Evolutionary conservation across 768 basidiomycete species (phyloP).

Genomic region (Rhodotorula toruloides): DNA sequence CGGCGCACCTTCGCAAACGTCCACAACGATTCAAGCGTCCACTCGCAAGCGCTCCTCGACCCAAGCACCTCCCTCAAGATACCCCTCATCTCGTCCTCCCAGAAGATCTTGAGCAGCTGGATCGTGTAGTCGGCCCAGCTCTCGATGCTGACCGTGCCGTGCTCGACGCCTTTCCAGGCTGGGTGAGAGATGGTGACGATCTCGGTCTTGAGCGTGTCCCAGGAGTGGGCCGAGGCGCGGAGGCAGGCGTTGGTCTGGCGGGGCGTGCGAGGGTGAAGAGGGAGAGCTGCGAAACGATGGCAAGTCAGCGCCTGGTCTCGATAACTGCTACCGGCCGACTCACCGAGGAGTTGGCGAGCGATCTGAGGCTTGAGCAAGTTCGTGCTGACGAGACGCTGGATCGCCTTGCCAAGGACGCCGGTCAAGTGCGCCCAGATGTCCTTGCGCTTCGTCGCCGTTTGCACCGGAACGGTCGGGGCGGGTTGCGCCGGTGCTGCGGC

Average conservation of each 20-base stretch:
- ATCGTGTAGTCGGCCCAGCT: constrained; percentile 38
- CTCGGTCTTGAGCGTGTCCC: constrained; percentile 32
- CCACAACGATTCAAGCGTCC: constrained; percentile 36
- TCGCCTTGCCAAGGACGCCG: constrained; percentile 37
- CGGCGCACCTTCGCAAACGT: constrained; percentile 31
- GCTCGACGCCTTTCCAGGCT: constrained; percentile 37
- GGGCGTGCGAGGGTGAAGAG: constrained; percentile 40
- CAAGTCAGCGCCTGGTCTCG: neutral
- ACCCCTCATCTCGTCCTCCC: constrained; percentile 26
- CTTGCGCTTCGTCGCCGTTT: constrained; percentile 2
- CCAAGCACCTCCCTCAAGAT: constrained; percentile 32
- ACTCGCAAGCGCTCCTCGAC: constrained; percentile 33
- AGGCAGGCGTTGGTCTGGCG: constrained; percentile 35
- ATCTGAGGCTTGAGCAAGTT: constrained; percentile 40
- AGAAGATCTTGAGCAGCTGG: constrained; percentile 23
- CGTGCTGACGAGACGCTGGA: constrained; percentile 43
- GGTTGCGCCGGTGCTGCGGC: constrained; percentile 10
- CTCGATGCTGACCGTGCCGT: constrained; percentile 32
- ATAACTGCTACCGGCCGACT: neutral
- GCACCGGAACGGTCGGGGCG: neutral
- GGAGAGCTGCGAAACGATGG: constrained; percentile 21
- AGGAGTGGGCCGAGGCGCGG: constrained; percentile 30
- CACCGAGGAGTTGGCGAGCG: constrained; percentile 40
- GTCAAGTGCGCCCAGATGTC: constrained; percentile 41
- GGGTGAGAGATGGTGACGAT: constrained; percentile 33